Percentiles rank a stretch among this genome's conserved stretches.
Conservation (phyloP, 2,329 filamentous ascomycete genomes). For the Sarocladium oryzae region DNA sequence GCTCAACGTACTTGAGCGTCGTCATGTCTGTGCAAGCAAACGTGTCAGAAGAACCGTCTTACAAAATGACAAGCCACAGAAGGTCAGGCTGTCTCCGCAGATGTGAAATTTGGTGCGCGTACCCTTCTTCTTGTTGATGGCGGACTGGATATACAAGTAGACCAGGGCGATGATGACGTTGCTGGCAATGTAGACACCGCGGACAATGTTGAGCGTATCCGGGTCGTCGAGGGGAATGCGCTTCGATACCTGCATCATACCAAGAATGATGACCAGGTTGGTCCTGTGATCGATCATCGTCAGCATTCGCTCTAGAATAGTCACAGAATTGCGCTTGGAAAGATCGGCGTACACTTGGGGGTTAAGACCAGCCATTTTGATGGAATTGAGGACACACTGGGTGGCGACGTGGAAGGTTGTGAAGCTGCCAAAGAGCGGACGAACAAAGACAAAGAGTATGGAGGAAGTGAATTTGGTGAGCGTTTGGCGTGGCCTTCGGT, state of each 20-base stretch:
- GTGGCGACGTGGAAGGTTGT: neutral
- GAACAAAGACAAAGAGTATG: conserved; percentile 9
- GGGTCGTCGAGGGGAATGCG: conserved; percentile 89
- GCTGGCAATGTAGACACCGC: conserved; percentile 49
- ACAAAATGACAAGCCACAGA: neutral
- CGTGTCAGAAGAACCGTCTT: too few relatives aligned
- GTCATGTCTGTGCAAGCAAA: conserved; percentile 76
- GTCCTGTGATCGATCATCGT: conserved; percentile 53
- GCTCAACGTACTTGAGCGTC: conserved; percentile 98
- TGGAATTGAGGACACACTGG: conserved; percentile 10
- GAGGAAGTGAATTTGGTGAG: conserved; percentile 7
- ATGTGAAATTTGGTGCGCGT: conserved; percentile 23
- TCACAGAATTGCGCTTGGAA: conserved; percentile 14
- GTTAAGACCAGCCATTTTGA: conserved; percentile 54
- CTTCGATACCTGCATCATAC: conserved; percentile 98
- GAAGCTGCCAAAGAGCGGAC: too few relatives aligned
- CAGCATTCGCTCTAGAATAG: conserved; percentile 19
- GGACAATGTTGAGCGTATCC: conserved; percentile 48
- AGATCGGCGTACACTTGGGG: conserved; percentile 53
- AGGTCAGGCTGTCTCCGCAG: too few relatives aligned
- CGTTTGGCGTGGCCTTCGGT: conserved; percentile 6
- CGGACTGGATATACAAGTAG: conserved; percentile 76
- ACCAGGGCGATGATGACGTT: conserved; percentile 78
- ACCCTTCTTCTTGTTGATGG: conserved; percentile 98
- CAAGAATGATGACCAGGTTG: conserved; percentile 90